Evolutionary conservation across 148 eudicot genomes (phyloP), one percentile per base, ranked within the genome.

Genomic region (Vaccinium corymbosum): DNA sequence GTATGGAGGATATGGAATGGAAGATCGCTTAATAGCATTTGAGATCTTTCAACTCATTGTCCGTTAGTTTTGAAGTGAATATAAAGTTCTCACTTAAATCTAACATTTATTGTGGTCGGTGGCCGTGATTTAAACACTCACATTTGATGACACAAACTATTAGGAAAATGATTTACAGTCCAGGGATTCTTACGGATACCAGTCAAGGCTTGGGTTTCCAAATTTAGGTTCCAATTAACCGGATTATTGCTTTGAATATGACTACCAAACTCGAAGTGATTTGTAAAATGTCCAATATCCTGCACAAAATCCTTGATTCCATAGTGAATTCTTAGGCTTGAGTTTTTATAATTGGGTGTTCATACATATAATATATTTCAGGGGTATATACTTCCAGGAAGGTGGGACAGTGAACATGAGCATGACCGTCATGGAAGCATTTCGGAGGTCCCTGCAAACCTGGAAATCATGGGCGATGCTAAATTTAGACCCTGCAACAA

Each of bases 361-460:
- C 62, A 29, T 85, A 84, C 17, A 83, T 68, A 91, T 68, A 93
- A 35, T 42, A 42, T 42, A 42, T 42, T 42, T 42, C 46, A 42
- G 98, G 88, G 98, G 97, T 5, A 12, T 84, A 51, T 91, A 93
- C 81, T 95, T 92, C 80, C 91, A 93, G 86, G 93, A 94, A 90
- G 90, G 90, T 32, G 87, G 79, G 19, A n/a, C 79, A 6, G 82
- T 95, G 61, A 94, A 95, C 85, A 85, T 92, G 91, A 88, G 93
- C 59, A 92, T 94, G 97, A 88, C 85, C 81, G 92, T 85, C n/a
- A 88, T 79, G 87, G 97, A 94, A 84, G 98, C 97, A 49, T 95
- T 91, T 80, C 64, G 83, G 81, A 88, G 90, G 86, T 91, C 98
- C 32, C 68, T 94, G 62, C 85, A 68, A 79, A 93, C 97, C 66